Evolutionary conservation across 164 flowering plant species (phyloP).

Genomic region (Stephania cephalantha): DNA sequence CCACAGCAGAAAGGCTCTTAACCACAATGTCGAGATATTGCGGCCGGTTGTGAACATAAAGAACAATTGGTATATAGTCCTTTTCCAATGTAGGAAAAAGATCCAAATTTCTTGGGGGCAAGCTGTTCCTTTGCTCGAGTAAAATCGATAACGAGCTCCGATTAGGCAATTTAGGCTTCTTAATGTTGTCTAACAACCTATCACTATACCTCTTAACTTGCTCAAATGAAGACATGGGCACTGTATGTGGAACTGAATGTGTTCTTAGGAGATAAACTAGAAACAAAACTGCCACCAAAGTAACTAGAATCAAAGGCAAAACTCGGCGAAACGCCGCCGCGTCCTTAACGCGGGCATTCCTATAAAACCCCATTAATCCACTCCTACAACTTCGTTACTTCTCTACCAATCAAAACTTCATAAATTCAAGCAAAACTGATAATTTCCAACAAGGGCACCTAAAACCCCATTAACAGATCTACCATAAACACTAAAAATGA

Average conservation of each 20-base stretch:
- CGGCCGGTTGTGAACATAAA: slow-evolving; percentile 93
- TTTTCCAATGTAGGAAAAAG: slow-evolving; percentile 50
- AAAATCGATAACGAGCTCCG: slow-evolving; percentile 48
- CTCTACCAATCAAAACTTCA: slow-evolving; percentile 3
- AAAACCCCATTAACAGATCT: neutral
- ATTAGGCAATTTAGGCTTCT: slow-evolving; percentile 31
- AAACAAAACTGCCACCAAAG: slow-evolving; percentile 35
- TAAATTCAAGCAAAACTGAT: neutral
- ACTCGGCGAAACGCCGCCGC: slow-evolving; percentile 44
- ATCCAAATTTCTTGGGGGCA: slow-evolving; percentile 74
- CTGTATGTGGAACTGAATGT: slow-evolving; percentile 20
- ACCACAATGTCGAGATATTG: slow-evolving; percentile 71
- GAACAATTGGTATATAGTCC: slow-evolving; percentile 58
- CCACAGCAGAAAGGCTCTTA: slow-evolving; percentile 62
- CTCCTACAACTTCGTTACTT: neutral
- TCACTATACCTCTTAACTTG: neutral
- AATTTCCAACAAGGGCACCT: neutral
- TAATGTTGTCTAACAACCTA: slow-evolving; percentile 1
- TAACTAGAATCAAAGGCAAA: slow-evolving; percentile 31
- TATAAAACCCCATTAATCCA: slow-evolving; percentile 38
- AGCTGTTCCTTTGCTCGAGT: slow-evolving; percentile 47
- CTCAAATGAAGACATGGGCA: slow-evolving; percentile 13
- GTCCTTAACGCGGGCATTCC: slow-evolving; percentile 37
- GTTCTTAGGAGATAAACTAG: slow-evolving; percentile 32
- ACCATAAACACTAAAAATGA: neutral